phyloP scores from a whole-genome alignment of 2,329 filamentous ascomycete genomes.

The Colletotrichum lentis region DNA sequence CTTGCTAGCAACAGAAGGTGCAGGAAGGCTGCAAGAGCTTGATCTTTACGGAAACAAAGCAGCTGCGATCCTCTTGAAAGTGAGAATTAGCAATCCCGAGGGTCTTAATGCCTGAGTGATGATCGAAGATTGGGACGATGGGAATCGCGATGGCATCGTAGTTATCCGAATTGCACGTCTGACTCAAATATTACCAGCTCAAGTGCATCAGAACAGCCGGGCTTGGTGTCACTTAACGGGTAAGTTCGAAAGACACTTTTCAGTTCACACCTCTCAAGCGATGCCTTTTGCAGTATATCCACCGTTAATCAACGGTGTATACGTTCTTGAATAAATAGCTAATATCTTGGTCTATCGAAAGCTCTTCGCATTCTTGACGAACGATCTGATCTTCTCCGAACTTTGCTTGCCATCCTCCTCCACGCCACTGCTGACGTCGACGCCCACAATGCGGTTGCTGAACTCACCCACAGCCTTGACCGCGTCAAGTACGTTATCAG shows the following conservation, averaged over 20 bases:
- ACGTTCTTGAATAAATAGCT: not conserved
- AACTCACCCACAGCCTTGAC: conserved; percentile 68
- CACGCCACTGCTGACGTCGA: conserved; percentile 95
- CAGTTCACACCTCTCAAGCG: not conserved
- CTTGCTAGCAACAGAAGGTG: not conserved
- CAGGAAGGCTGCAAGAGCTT: too few relatives aligned
- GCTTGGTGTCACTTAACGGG: not conserved
- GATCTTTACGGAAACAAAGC: too few relatives aligned
- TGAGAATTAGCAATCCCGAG: too few relatives aligned
- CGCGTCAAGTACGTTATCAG: conserved; percentile 76
- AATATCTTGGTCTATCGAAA: conserved; percentile 52
- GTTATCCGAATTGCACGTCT: not conserved
- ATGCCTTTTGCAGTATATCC: not conserved
- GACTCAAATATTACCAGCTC: not conserved
- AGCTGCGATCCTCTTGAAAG: too few relatives aligned
- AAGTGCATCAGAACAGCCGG: too few relatives aligned
- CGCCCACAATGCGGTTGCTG: conserved; percentile 73
- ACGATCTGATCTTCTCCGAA: conserved; percentile 79
- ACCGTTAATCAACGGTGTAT: too few relatives aligned
- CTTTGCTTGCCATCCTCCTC: conserved; percentile 85
- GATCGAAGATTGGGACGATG: too few relatives aligned
- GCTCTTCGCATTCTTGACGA: conserved; percentile 77
- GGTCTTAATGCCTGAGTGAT: too few relatives aligned
- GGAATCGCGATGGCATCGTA: too few relatives aligned
- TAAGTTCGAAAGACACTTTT: not conserved